Percentiles rank a stretch among this genome's conserved stretches.
Evolutionary conservation across 805 yeast species (phyloP).

Genomic region (Teunomyces barrocoloradensis): DNA sequence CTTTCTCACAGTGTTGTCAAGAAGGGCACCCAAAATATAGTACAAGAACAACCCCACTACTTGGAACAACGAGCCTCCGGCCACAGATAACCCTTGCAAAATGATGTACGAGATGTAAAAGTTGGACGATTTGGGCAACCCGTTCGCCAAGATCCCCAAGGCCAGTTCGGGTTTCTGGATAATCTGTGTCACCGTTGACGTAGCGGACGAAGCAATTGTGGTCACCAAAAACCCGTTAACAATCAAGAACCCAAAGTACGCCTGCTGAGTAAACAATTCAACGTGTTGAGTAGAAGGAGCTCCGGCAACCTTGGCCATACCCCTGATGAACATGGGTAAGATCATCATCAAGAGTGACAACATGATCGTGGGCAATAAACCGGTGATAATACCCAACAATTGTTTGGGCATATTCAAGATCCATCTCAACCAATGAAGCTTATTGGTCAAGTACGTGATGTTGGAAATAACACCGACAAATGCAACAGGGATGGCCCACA

Average conservation of each 20-base stretch:
- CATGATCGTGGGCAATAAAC: constrained; percentile 78
- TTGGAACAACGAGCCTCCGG: constrained; percentile 77
- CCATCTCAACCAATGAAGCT: constrained; percentile 72
- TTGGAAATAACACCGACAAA: constrained; percentile 94
- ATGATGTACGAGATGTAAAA: constrained; percentile 83
- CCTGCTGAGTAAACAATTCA: constrained; percentile 80
- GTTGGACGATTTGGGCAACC: constrained; percentile 87
- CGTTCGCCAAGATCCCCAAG: constrained; percentile 68
- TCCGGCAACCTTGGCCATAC: constrained; percentile 75
- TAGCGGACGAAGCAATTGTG: constrained; percentile 79
- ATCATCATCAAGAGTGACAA: constrained; percentile 81
- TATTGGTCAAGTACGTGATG: constrained; percentile 66
- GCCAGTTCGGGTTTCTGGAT: constrained; percentile 65
- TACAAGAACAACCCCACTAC: constrained; percentile 56
- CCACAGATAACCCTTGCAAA: constrained; percentile 74
- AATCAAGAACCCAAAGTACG: constrained; percentile 89
- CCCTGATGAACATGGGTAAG: constrained; percentile 80
- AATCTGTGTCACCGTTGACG: constrained; percentile 73
- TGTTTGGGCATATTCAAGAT: constrained; percentile 68
- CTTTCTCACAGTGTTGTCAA: constrained; percentile 67
- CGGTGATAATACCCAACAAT: constrained; percentile 81
- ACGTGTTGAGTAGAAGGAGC: constrained; percentile 65
- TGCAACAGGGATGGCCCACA: constrained; percentile 93
- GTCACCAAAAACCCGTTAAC: constrained; percentile 84
- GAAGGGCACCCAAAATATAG: constrained; percentile 53